Evolutionary conservation across 495 filamentous ascomycete genomes (phyloP).

Genomic region (Cercophora samala): DNA sequence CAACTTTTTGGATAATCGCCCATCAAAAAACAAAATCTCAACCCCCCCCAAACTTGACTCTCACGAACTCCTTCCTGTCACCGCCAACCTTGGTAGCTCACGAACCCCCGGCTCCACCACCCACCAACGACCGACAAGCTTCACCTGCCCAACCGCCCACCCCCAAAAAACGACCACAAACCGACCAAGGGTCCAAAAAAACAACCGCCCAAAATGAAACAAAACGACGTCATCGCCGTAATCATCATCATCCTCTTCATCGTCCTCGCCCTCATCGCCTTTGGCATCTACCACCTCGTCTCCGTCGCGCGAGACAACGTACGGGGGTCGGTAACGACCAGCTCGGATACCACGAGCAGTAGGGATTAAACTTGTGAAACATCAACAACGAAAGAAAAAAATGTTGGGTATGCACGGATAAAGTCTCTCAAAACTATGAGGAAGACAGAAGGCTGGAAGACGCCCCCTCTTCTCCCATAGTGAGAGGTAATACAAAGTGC

Average conservation of each 20-base stretch:
- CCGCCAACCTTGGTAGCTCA: no score
- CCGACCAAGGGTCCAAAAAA: neutral
- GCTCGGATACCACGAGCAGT: conserved; percentile 32
- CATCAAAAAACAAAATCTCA: no score
- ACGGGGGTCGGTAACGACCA: conserved; percentile 28
- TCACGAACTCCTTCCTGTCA: no score
- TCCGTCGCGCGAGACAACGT: conserved; percentile 45
- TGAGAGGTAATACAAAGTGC: neutral
- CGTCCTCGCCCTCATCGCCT: conserved; percentile 64
- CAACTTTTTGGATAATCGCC: no score
- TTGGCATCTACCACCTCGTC: conserved; percentile 62
- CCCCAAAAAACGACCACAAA: no score
- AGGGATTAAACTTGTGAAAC: neutral
- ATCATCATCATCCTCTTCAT: conserved; percentile 80
- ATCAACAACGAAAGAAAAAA: no score
- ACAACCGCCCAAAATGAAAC: conserved; percentile 51
- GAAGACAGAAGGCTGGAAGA: neutral
- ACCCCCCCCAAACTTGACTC: no score
- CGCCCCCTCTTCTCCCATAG: neutral
- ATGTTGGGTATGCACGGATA: no score
- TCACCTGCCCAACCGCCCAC: neutral
- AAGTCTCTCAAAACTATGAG: no score
- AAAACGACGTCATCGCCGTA: conserved; percentile 77
- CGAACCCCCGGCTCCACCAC: no score
- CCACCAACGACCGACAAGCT: neutral